Evolutionary conservation across 257 asterid genomes (phyloP).

Genomic region (Solanum raphanifolium): DNA sequence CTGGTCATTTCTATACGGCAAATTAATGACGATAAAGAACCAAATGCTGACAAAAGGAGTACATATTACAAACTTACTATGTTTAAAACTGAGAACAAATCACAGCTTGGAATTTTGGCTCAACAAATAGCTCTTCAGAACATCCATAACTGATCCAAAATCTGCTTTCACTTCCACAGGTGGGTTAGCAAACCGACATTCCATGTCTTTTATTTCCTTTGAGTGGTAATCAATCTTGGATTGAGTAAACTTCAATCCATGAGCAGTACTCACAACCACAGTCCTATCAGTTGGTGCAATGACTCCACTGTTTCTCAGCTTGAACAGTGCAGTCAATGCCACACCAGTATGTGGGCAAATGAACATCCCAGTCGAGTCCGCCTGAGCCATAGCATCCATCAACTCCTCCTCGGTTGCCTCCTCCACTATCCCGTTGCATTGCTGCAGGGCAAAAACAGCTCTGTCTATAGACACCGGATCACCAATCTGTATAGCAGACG

Average conservation of each 20-base stretch:
- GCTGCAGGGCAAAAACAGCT: constrained; percentile 64
- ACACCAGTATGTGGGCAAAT: constrained; percentile 92
- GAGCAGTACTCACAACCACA: constrained; percentile 87
- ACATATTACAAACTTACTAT: constrained; percentile 10
- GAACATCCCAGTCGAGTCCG: constrained; percentile 90
- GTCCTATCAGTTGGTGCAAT: constrained; percentile 62
- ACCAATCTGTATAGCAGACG: constrained; percentile 88
- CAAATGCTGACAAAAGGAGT: constrained; percentile 5
- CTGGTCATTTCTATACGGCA: neutral
- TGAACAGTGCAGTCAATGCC: constrained; percentile 62
- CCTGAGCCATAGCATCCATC: constrained; percentile 91
- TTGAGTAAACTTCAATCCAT: constrained; percentile 79
- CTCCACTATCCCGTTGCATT: constrained; percentile 66
- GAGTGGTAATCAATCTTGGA: constrained; percentile 79
- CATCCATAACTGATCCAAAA: constrained; percentile 91
- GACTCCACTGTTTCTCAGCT: constrained; percentile 65
- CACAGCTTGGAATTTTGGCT: constrained; percentile 39
- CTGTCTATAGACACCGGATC: constrained; percentile 84
- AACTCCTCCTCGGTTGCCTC: constrained; percentile 89
- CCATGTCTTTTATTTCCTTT: constrained; percentile 55
- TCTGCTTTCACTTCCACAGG: constrained; percentile 80
- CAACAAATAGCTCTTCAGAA: constrained; percentile 54
- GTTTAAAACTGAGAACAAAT: constrained; percentile 12
- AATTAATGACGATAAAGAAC: neutral
- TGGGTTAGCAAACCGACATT: constrained; percentile 65